phyloP scores from a whole-genome alignment of 1,139 yeast genomes.

The Candida freyschussii region DNA sequence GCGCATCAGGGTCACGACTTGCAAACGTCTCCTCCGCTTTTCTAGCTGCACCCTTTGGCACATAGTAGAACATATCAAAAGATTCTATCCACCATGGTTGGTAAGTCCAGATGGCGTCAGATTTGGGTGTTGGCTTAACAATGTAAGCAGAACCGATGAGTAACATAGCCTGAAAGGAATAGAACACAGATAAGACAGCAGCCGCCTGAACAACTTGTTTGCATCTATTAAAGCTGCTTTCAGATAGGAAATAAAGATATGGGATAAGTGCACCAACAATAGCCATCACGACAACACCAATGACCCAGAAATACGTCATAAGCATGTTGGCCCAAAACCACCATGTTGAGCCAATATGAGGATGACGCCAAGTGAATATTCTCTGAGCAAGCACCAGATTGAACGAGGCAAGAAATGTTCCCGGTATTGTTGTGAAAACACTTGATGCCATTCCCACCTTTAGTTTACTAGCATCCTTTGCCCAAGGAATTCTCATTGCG shows the following conservation, averaged over 20 bases:
- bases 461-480: constrained; percentile 41
- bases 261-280: constrained; percentile 65
- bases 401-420: constrained; percentile 50
- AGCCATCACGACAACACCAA: constrained; percentile 60
- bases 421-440: constrained; percentile 53
- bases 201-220: constrained; percentile 56
- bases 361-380: constrained; percentile 78
- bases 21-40: constrained; percentile 50
- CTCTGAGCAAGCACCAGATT: constrained; percentile 72
- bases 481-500: constrained; percentile 58
- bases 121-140: constrained; percentile 52
- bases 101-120: constrained; percentile 51
- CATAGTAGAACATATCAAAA: constrained; percentile 51
- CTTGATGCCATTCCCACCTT: constrained; percentile 55
- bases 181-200: constrained; percentile 50
- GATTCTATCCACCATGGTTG: constrained; percentile 82
- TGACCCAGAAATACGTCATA: constrained; percentile 47
- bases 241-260: constrained; percentile 51
- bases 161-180: constrained; percentile 49
- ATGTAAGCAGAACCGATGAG: constrained; percentile 50
- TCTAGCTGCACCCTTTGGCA: constrained; percentile 42
- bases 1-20: constrained; percentile 48
- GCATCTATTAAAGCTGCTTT: constrained; percentile 43
- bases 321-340: constrained; percentile 54
- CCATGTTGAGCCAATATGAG: constrained; percentile 60